Evolutionary conservation across 2,329 filamentous ascomycete species (phyloP).

Genomic region (Fusarium phyllophilum): DNA sequence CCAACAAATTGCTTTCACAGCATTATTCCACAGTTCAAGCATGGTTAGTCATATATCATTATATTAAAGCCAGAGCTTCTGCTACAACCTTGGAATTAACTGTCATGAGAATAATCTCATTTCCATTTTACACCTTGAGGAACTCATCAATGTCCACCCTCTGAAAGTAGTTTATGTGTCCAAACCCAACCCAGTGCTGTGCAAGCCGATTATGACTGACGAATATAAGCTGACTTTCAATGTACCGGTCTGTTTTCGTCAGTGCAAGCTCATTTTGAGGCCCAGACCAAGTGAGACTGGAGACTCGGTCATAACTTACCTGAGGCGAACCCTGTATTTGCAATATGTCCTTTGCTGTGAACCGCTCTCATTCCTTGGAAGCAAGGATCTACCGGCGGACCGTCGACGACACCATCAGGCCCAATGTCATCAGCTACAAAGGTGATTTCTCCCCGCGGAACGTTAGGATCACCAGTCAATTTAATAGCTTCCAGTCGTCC

Average conservation of each 20-base stretch:
- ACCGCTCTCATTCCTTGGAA: constrained; percentile 83
- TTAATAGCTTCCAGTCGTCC: constrained; percentile 87
- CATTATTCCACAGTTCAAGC: background rate
- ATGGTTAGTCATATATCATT: too few relatives aligned
- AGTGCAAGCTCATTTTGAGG: background rate
- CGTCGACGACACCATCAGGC: constrained; percentile 68
- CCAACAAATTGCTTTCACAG: too few relatives aligned
- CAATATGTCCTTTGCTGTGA: constrained; percentile 80
- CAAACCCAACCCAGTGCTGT: constrained; percentile 79
- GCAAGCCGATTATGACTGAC: constrained; percentile 81
- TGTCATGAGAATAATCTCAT: background rate
- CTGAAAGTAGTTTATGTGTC: constrained; percentile 69
- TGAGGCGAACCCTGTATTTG: constrained; percentile 73
- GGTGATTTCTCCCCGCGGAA: constrained; percentile 85
- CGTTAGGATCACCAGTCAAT: constrained; percentile 89
- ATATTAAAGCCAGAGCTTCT: background rate
- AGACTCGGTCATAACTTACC: constrained; percentile 59
- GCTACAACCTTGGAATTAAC: rapidly evolving
- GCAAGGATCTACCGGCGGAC: constrained; percentile 68
- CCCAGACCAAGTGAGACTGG: rapidly evolving
- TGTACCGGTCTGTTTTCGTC: constrained; percentile 70
- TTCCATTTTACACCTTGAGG: constrained; percentile 38
- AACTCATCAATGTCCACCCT: constrained; percentile 69
- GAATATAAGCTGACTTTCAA: constrained; percentile 80
- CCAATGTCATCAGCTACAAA: constrained; percentile 85